phyloP scores from a whole-genome alignment of 345 rosid species.

The Ailanthus altissimus region DNA sequence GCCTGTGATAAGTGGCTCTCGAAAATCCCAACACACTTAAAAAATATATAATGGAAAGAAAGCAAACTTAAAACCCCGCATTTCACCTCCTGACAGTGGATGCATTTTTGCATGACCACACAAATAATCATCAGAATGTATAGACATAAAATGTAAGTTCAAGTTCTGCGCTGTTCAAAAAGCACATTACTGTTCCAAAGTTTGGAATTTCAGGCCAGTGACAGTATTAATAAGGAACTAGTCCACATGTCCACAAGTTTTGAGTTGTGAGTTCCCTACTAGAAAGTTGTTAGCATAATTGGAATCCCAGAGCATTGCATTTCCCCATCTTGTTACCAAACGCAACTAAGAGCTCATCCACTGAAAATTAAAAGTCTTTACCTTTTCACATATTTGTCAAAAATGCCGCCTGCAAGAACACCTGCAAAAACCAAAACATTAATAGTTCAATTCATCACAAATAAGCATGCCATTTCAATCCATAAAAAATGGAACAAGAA shows the following conservation, averaged over 20 bases:
- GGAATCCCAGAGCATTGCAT: background rate
- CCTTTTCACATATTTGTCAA: constrained; percentile 80
- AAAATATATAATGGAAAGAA: background rate
- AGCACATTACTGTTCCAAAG: background rate
- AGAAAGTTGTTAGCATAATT: background rate
- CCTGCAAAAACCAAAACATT: constrained; percentile 37
- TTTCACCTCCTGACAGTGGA: background rate
- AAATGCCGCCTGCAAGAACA: constrained; percentile 50
- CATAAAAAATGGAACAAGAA: background rate
- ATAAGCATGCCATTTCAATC: background rate
- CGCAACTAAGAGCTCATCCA: background rate
- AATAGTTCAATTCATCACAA: background rate
- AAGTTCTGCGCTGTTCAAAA: background rate
- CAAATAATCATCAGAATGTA: background rate
- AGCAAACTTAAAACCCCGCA: background rate
- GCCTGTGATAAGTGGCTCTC: background rate
- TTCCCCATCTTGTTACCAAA: background rate
- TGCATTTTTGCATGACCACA: background rate
- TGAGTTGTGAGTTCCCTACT: too few species aligned
- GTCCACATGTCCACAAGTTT: background rate
- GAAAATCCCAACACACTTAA: background rate
- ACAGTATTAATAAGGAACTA: background rate
- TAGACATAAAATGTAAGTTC: background rate
- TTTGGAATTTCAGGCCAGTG: background rate
- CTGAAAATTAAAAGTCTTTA: constrained; percentile 16